phyloP scores from a whole-genome alignment of 2,329 filamentous ascomycete species.

The Alternaria conjuncta region DNA sequence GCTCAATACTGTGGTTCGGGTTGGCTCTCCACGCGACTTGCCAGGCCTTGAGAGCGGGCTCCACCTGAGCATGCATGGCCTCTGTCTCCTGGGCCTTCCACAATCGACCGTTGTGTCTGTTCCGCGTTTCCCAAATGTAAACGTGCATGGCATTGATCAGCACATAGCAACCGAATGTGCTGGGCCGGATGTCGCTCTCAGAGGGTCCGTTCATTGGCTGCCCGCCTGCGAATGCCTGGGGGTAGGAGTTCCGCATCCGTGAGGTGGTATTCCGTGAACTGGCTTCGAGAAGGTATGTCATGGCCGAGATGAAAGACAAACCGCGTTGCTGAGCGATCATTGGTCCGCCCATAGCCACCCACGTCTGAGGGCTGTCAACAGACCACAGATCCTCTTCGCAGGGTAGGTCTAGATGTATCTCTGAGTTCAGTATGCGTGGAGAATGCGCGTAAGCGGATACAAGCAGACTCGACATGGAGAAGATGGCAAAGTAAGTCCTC shows the following conservation, averaged over 20 bases:
- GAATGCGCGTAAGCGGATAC: slow-evolving; percentile 93
- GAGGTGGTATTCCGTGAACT: slow-evolving; percentile 66
- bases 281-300: slow-evolving; percentile 80
- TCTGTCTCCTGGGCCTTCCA: slow-evolving; percentile 95
- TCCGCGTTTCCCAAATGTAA: slow-evolving; percentile 97
- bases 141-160: slow-evolving; percentile 96
- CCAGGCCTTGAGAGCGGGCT: slow-evolving; percentile 93
- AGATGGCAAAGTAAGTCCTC: slow-evolving; percentile 88
- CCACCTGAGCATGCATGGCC: slow-evolving; percentile 93
- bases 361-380: slow-evolving; percentile 81
- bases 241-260: slow-evolving; percentile 45
- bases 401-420: slow-evolving; percentile 86
- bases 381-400: slow-evolving; percentile 93
- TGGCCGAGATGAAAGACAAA: slow-evolving; percentile 79
- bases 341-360: slow-evolving; percentile 77
- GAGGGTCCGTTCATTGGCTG: slow-evolving; percentile 58
- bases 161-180: slow-evolving; percentile 89
- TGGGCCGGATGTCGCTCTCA: slow-evolving; percentile 74
- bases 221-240: slow-evolving; percentile 58
- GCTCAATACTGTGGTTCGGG: slow-evolving; percentile 80
- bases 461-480: slow-evolving; percentile 87
- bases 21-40: slow-evolving; percentile 90
- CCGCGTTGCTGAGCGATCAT: slow-evolving; percentile 72
- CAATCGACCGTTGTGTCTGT: slow-evolving; percentile 83
- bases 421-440: slow-evolving; percentile 90